These are phyloP conservation scores for Coemansia reversa DNA, from an alignment of 192 early-diverging fungal genomes.

Conservation along the genomic window DNA sequence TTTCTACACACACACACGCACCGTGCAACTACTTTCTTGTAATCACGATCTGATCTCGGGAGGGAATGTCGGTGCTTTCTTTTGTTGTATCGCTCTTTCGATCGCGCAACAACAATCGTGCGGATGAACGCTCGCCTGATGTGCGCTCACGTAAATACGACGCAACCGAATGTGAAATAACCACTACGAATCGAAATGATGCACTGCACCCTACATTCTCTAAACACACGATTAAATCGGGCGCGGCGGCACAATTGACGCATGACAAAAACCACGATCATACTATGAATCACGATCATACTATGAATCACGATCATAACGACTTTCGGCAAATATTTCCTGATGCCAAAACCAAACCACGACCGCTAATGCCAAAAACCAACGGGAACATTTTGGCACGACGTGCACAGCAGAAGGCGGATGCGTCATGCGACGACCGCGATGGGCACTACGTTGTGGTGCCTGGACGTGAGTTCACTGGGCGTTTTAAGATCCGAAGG, in stretches of 20 bases:
- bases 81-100: conserved; percentile 53
- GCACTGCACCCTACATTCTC: conserved; percentile 9
- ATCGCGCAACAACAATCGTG: conserved; percentile 38
- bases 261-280: conserved; percentile 14
- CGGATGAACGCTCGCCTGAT: conserved; percentile 5
- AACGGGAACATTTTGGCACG: conserved; percentile 10
- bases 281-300: conserved; percentile 1
- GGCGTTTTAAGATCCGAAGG: conserved; percentile 80
- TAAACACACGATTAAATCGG: conserved; percentile 34
- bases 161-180: conserved; percentile 3
- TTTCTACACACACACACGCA: not conserved
- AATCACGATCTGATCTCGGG: not conserved
- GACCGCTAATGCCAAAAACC: conserved; percentile 29
- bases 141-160: not conserved
- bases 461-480: conserved; percentile 68
- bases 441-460: conserved; percentile 92
- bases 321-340: conserved; percentile 39
- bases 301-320: conserved; percentile 30
- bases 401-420: conserved; percentile 48
- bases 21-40: not conserved
- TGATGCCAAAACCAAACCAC: conserved; percentile 33
- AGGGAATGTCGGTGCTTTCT: conserved; percentile 48
- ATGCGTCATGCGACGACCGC: conserved; percentile 74
- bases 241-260: not conserved
- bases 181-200: not conserved